phyloP scores from a whole-genome alignment of 805 yeast species.

The Hermanozyma aechmeae region DNA sequence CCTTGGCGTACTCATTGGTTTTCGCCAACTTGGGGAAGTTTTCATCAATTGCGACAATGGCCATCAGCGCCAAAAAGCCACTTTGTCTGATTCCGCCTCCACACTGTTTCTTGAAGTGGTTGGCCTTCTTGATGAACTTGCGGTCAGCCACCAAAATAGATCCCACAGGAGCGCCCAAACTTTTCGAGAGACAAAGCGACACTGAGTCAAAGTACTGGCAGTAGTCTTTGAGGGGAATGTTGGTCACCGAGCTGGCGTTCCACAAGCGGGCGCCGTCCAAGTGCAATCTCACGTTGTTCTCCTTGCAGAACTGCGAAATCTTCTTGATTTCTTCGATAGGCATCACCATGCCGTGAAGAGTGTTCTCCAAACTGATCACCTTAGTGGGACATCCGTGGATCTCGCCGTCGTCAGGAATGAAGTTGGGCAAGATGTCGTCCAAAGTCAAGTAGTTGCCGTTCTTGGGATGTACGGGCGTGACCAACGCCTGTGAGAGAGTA shows the following conservation, averaged over 20 bases:
- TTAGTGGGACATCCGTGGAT: conserved; percentile 36
- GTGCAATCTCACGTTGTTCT: conserved; percentile 26
- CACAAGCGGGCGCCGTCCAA: conserved; percentile 37
- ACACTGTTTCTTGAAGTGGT: conserved; percentile 34
- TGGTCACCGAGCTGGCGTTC: conserved; percentile 35
- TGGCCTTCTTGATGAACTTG: conserved; percentile 29
- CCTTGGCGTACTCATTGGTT: conserved; percentile 27
- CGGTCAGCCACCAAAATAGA: conserved; percentile 27
- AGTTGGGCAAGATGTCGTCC: conserved; percentile 27
- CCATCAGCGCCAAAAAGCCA: conserved; percentile 33
- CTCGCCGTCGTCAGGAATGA: conserved; percentile 34
- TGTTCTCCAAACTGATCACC: conserved; percentile 34
- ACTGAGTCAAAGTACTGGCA: conserved; percentile 32
- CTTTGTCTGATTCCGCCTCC: conserved; percentile 38
- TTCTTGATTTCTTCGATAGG: conserved; percentile 31
- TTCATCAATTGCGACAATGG: conserved; percentile 30
- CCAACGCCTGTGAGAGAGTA: conserved; percentile 34
- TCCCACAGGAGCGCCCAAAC: conserved; percentile 37
- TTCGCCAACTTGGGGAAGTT: conserved; percentile 20
- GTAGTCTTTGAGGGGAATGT: conserved; percentile 28
- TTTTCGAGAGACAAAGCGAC: conserved; percentile 32
- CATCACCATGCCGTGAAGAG: conserved; percentile 32
- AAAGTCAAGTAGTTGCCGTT: conserved; percentile 27
- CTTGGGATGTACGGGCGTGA: conserved; percentile 25
- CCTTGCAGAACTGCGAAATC: conserved; percentile 25